Evolutionary conservation across 805 yeast genomes (phyloP).

Genomic region (Ogataea ganodermae): DNA sequence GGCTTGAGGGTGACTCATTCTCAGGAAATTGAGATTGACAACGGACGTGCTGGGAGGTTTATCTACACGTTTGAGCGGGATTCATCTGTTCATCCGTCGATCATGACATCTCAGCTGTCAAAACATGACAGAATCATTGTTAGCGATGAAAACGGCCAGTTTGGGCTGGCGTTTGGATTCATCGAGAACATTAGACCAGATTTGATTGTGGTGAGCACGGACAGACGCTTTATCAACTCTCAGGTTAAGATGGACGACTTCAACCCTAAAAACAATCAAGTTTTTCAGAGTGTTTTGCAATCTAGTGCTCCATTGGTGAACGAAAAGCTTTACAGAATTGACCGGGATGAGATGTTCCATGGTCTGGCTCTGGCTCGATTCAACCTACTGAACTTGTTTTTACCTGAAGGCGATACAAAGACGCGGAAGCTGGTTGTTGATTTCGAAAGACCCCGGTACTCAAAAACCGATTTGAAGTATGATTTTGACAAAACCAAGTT

Average conservation of each 20-base stretch:
- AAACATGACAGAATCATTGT: conserved; percentile 66
- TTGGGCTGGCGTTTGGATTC: conserved; percentile 67
- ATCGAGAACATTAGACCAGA: conserved; percentile 47
- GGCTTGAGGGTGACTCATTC: conserved; percentile 44
- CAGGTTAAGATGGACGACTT: conserved; percentile 44
- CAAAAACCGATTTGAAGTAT: conserved; percentile 23
- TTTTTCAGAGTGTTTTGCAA: conserved; percentile 49
- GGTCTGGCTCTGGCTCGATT: conserved; percentile 77
- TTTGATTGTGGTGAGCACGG: conserved; percentile 50
- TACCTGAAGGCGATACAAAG: conserved; percentile 44
- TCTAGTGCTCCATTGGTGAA: conserved; percentile 13
- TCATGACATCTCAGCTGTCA: conserved; percentile 48
- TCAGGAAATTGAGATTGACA: conserved; percentile 25
- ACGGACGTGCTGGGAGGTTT: conserved; percentile 30
- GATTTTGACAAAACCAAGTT: conserved; percentile 35
- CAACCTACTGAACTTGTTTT: conserved; percentile 70
- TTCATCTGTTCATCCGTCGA: conserved; percentile 14
- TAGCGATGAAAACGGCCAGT: conserved; percentile 81
- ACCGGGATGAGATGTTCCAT: conserved; percentile 74
- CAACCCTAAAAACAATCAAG: conserved; percentile 46
- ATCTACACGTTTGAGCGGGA: conserved; percentile 52
- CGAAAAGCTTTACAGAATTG: conserved; percentile 58
- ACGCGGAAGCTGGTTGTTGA: conserved; percentile 57
- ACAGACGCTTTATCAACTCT: conserved; percentile 49
- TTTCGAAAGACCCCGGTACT: conserved; percentile 46